Conservation (phyloP, 169 alveolate species). For the Ichthyophthirius multifiliis region DNA sequence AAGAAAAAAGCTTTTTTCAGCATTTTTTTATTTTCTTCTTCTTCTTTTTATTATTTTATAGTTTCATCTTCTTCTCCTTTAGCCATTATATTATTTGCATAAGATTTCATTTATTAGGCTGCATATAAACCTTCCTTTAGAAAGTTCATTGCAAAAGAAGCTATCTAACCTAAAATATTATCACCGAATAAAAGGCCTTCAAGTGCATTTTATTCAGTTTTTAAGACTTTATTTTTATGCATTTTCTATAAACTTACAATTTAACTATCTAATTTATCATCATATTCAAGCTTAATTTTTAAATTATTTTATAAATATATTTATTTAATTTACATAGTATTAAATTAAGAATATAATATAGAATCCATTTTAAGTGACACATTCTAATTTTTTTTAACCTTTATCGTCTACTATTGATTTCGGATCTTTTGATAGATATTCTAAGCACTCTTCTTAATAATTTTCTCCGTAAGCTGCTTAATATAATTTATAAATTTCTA, state of each 20-base stretch:
- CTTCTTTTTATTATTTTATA: conserved; percentile 38
- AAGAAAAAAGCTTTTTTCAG: conserved; percentile 44
- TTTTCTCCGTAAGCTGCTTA: conserved; percentile 9
- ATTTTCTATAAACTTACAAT: background rate
- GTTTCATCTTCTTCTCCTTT: conserved; percentile 51
- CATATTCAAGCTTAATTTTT: background rate
- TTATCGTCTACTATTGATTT: background rate
- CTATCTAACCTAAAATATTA: background rate
- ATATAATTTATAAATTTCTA: background rate
- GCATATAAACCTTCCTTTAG: conserved; percentile 40
- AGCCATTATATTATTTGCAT: conserved; percentile 36
- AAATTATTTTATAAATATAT: background rate
- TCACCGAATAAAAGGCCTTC: background rate
- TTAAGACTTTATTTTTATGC: background rate
- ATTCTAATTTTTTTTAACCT: background rate
- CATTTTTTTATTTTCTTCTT: conserved; percentile 35
- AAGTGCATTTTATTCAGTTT: background rate
- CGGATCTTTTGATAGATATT: background rate
- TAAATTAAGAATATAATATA: conserved; percentile 25
- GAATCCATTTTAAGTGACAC: conserved; percentile 26
- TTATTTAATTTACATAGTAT: conserved; percentile 19
- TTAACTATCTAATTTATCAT: background rate
- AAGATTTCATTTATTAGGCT: conserved; percentile 36
- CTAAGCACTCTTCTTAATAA: background rate
- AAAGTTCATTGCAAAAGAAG: background rate